A percentile compares a stretch with the other conserved stretches of the same genome.
Evolutionary conservation across 208 protist genomes (phyloP).

Genomic region (Naegleria lovaniensis): DNA sequence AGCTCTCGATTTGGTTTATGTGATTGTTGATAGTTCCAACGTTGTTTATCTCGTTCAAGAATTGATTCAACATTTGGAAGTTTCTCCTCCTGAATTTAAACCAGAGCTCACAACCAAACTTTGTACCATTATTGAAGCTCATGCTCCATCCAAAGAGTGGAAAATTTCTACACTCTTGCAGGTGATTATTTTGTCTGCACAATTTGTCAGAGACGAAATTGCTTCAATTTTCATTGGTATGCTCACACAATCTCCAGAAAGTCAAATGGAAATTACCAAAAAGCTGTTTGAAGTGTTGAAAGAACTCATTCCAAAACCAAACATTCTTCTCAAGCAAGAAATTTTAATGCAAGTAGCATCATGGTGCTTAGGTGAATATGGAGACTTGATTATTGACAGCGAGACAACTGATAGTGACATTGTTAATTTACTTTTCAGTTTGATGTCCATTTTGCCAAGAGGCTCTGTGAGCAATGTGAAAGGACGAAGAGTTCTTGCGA

Average conservation of each 20-base stretch:
- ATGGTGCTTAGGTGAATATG: conserved; percentile 25
- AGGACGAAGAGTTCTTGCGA: background rate
- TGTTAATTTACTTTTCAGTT: background rate
- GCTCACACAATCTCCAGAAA: background rate
- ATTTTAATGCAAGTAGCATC: background rate
- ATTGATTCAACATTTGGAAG: conserved; percentile 61
- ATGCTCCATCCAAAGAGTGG: conserved; percentile 85
- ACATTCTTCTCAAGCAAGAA: background rate
- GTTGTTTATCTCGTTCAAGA: conserved; percentile 85
- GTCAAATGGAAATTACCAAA: background rate
- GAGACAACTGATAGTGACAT: background rate
- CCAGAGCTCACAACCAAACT: conserved; percentile 82
- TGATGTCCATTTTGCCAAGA: background rate
- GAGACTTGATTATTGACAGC: background rate
- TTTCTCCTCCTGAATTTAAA: conserved; percentile 66
- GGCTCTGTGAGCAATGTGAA: background rate
- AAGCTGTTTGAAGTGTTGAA: background rate
- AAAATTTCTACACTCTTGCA: conserved; percentile 89
- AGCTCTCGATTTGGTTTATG: conserved; percentile 91
- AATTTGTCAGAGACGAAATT: conserved; percentile 35
- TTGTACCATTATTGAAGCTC: conserved; percentile 76
- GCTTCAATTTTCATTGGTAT: background rate
- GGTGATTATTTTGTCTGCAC: conserved; percentile 69
- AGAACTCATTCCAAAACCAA: background rate
- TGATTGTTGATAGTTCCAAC: conserved; percentile 85